Percentiles rank a stretch among this genome's conserved stretches.
Conservation (phyloP, 371 early-diverging fungal species). For the Mucor plumbeus region DNA sequence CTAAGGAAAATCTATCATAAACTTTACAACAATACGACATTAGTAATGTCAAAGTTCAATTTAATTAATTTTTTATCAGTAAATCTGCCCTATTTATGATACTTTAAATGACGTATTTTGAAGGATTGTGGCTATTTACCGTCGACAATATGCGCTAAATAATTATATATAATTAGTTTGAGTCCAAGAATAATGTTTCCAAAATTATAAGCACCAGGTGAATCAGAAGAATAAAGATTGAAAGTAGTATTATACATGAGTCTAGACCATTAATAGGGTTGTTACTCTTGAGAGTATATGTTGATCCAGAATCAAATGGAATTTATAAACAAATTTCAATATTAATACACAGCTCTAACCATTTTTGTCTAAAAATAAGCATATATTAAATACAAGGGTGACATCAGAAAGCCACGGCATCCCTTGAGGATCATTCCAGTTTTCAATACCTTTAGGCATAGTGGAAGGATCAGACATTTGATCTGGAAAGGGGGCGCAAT, state of each 20-base stretch:
- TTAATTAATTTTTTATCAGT: too few species aligned
- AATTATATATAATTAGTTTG: not conserved
- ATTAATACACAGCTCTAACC: not conserved
- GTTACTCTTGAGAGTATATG: slow-evolving; percentile 13
- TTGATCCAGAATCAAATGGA: slow-evolving; percentile 24
- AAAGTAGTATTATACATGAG: slow-evolving; percentile 19
- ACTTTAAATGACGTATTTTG: too few species aligned
- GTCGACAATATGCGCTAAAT: slow-evolving; percentile 5
- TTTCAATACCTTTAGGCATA: slow-evolving; percentile 18
- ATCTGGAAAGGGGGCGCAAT: not conserved
- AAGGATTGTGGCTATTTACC: not conserved
- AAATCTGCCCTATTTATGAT: too few species aligned
- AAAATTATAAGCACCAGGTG: slow-evolving; percentile 10
- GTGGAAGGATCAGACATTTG: slow-evolving; percentile 3
- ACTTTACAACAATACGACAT: too few species aligned
- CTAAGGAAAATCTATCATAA: too few species aligned
- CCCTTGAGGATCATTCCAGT: slow-evolving; percentile 28
- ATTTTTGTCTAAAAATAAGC: not conserved
- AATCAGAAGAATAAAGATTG: slow-evolving; percentile 34
- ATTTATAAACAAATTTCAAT: slow-evolving; percentile 16
- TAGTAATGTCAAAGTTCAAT: too few species aligned
- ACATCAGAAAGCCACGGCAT: not conserved
- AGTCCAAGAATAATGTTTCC: slow-evolving; percentile 6
- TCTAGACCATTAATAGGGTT: slow-evolving; percentile 17
- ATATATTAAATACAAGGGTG: slow-evolving; percentile 28